Evolutionary conservation across 2,329 filamentous ascomycete species (phyloP).

Genomic region (Paecilomyces variotii): DNA sequence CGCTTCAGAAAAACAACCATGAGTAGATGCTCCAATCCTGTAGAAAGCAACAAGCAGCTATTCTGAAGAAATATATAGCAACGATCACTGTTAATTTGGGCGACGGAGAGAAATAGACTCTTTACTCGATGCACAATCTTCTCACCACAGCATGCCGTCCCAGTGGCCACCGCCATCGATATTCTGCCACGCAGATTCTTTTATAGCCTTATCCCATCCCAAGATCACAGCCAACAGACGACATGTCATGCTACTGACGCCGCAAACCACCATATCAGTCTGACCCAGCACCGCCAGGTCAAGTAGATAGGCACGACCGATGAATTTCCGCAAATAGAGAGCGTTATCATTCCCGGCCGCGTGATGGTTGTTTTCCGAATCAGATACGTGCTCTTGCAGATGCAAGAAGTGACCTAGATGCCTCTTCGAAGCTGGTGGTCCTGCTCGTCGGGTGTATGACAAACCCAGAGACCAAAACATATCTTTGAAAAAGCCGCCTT

Average conservation of each 20-base stretch:
- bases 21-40: too few species aligned
- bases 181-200: slow-evolving; percentile 61
- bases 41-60: too few species aligned
- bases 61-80: too few species aligned
- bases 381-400: background rate
- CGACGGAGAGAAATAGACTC: background rate
- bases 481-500: slow-evolving; percentile 74
- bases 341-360: slow-evolving; percentile 34
- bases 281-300: slow-evolving; percentile 67
- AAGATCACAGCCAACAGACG: slow-evolving; percentile 75
- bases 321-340: slow-evolving; percentile 61
- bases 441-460: slow-evolving; percentile 32
- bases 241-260: slow-evolving; percentile 57
- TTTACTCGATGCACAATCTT: background rate
- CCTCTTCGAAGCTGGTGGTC: slow-evolving; percentile 15
- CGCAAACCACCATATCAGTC: slow-evolving; percentile 66
- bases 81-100: background rate
- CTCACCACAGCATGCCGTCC: slow-evolving; percentile 35
- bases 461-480: slow-evolving; percentile 73
- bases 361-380: slow-evolving; percentile 10
- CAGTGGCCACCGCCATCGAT: slow-evolving; percentile 65
- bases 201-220: slow-evolving; percentile 65
- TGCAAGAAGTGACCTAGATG: slow-evolving; percentile 6
- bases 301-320: slow-evolving; percentile 74
- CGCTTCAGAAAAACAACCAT: too few species aligned